A percentile compares a stretch with the other conserved stretches of the same genome.
Conservation (phyloP, 345 rosid genomes). For the Eucalyptus tenuipes region DNA sequence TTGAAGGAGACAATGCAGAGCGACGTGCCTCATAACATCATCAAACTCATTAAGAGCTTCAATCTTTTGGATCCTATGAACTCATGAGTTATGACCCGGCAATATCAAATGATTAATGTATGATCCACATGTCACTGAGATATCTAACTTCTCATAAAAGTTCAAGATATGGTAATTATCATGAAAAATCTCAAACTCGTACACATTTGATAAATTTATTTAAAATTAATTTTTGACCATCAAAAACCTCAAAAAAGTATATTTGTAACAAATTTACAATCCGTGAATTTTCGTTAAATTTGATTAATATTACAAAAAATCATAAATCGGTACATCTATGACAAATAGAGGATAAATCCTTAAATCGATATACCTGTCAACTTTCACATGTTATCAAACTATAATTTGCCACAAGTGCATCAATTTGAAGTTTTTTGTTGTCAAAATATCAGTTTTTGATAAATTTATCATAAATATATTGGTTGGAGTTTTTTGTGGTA, state of each 20-base stretch:
- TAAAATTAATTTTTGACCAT: too few species aligned
- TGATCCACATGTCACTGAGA: not conserved
- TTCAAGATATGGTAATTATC: not conserved
- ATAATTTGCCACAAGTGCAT: too few species aligned
- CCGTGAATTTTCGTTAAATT: too few species aligned
- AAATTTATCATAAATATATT: too few species aligned
- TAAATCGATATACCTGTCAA: too few species aligned
- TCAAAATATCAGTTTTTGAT: too few species aligned
- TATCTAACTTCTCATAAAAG: not conserved
- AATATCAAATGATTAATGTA: not conserved
- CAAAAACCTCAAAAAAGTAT: rapidly evolving
- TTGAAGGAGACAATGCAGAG: not conserved
- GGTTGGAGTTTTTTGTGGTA: not conserved
- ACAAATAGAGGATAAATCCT: too few species aligned
- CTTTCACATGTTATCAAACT: rapidly evolving
- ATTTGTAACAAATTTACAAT: too few species aligned
- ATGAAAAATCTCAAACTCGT: too few species aligned
- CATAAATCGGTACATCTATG: rapidly evolving
- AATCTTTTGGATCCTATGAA: not conserved
- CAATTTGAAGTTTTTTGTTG: rapidly evolving
- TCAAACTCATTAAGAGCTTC: not conserved
- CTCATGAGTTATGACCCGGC: not conserved
- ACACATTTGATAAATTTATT: too few species aligned
- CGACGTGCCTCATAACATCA: not conserved
- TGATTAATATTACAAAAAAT: too few species aligned